phyloP scores from a whole-genome alignment of 129 eudicot species.

The Chrysanthemum seticuspe region DNA sequence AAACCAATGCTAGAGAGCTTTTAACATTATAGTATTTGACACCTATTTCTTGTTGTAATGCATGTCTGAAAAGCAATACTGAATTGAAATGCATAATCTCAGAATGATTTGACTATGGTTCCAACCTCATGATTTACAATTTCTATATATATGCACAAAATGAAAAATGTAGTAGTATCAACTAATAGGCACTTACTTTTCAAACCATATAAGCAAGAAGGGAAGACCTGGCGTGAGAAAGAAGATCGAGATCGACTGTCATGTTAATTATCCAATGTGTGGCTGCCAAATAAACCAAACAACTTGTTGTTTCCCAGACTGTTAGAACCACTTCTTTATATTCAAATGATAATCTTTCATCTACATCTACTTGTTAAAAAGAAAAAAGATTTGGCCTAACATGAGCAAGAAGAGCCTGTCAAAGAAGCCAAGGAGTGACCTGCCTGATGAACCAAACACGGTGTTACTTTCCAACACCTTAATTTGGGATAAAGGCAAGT shows the following conservation, averaged over 20 bases:
- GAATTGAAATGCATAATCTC: too few relatives aligned
- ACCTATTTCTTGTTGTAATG: too few relatives aligned
- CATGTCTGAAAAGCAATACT: too few relatives aligned
- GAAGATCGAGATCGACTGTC: neutral
- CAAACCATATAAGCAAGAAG: neutral
- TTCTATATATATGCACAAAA: too few relatives aligned
- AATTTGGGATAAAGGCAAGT: slow-evolving; percentile 18
- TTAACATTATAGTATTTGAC: too few relatives aligned
- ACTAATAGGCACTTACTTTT: too few relatives aligned
- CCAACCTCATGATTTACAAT: too few relatives aligned
- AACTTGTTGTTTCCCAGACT: neutral
- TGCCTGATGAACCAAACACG: slow-evolving; percentile 18
- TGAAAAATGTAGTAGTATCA: too few relatives aligned
- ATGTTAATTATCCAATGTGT: neutral
- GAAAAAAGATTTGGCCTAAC: slow-evolving; percentile 20
- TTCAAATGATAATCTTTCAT: neutral
- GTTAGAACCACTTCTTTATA: neutral
- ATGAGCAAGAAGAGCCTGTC: slow-evolving; percentile 29
- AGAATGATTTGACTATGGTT: too few relatives aligned
- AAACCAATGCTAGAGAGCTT: too few relatives aligned
- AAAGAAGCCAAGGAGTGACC: slow-evolving; percentile 22
- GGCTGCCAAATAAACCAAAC: neutral
- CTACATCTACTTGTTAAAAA: neutral
- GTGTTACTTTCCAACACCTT: slow-evolving; percentile 20
- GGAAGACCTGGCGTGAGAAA: neutral